A percentile compares a stretch with the other conserved stretches of the same genome.
phyloP scores from a whole-genome alignment of 148 eudicot species.

The Silene conica region DNA sequence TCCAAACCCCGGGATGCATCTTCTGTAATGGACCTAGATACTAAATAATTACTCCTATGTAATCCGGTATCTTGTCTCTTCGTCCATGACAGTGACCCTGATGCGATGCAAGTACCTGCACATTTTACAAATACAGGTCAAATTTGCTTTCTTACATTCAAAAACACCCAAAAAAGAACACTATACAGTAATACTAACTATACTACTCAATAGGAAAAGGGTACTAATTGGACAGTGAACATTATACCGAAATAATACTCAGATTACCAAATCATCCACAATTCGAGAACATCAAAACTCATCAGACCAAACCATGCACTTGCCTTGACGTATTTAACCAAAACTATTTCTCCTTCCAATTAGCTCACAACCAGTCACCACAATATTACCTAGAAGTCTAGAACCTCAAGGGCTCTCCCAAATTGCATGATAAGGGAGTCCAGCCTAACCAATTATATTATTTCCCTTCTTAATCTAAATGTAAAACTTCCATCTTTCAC shows the following conservation, averaged over 20 bases:
- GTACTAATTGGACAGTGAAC: not conserved
- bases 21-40: slow-evolving; percentile 33
- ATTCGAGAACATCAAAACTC: not conserved
- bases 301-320: not conserved
- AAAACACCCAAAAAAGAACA: not conserved
- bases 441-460: not conserved
- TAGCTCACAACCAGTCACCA: too few relatives aligned
- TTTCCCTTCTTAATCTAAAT: not conserved
- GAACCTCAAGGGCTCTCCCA: not conserved
- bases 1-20: slow-evolving; percentile 31
- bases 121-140: not conserved
- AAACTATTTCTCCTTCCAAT: not conserved
- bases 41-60: slow-evolving; percentile 28
- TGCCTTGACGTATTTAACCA: not conserved
- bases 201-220: too few relatives aligned
- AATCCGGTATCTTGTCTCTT: slow-evolving; percentile 42
- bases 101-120: slow-evolving; percentile 27
- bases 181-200: too few relatives aligned
- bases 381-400: too few relatives aligned
- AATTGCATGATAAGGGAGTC: not conserved
- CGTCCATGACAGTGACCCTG: slow-evolving; percentile 40
- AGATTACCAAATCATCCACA: not conserved
- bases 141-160: not conserved
- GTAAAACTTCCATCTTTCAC: not conserved
- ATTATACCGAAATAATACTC: not conserved